These are phyloP conservation scores for Aureobasidium sp. DNA, from an alignment of 2,329 filamentous ascomycete genomes.

Conservation along the genomic window DNA sequence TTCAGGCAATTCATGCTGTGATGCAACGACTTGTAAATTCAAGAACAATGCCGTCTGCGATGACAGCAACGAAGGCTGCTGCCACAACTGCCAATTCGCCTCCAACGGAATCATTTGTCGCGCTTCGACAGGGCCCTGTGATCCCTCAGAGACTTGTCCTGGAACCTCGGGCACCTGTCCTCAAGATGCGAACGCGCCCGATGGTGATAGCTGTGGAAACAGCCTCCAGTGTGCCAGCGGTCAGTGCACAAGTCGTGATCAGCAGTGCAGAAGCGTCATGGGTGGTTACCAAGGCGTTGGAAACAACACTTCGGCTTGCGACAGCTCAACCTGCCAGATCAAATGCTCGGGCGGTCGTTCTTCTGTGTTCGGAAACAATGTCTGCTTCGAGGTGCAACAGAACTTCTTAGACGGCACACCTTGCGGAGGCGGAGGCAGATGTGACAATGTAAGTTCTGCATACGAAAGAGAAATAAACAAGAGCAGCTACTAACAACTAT, in stretches of 20 bases:
- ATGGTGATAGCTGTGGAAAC: constrained; percentile 65
- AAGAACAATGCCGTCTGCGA: constrained; percentile 66
- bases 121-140: constrained; percentile 68
- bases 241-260: constrained; percentile 85
- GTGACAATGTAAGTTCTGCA: constrained; percentile 50
- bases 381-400: constrained; percentile 71
- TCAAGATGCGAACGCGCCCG: constrained; percentile 55
- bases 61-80: constrained; percentile 80
- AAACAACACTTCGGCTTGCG: constrained; percentile 76
- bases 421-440: constrained; percentile 73
- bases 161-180: constrained; percentile 69
- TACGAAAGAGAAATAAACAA: not conserved
- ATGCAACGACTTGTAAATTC: constrained; percentile 81
- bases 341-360: constrained; percentile 54
- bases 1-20: constrained; percentile 69
- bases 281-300: constrained; percentile 57
- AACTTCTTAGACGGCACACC: constrained; percentile 89
- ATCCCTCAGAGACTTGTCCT: constrained; percentile 75
- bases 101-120: constrained; percentile 68
- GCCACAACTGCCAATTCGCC: constrained; percentile 61
- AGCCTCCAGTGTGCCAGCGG: constrained; percentile 76
- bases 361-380: constrained; percentile 55
- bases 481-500: constrained; percentile 1
- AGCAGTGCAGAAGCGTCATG: constrained; percentile 81
- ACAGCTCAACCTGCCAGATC: constrained; percentile 62